phyloP scores from a whole-genome alignment of 768 basidiomycete genomes.

The Leccinellum luteum region DNA sequence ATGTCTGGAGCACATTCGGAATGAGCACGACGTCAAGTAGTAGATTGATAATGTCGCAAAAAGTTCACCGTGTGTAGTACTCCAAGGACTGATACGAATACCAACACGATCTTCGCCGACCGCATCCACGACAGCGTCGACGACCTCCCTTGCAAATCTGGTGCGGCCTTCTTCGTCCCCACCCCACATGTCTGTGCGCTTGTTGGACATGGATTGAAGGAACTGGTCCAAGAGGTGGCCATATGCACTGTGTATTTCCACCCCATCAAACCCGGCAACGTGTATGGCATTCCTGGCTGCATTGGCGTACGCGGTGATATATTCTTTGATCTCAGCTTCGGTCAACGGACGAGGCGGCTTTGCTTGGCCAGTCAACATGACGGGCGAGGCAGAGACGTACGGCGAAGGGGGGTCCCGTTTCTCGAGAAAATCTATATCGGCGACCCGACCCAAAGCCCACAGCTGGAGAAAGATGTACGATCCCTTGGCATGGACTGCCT shows the following conservation, averaged over 20 bases:
- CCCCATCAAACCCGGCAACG: constrained; percentile 45
- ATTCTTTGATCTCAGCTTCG: constrained; percentile 32
- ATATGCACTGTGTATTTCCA: constrained; percentile 44
- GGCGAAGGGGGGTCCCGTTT: constrained; percentile 29
- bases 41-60: neutral
- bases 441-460: constrained; percentile 57
- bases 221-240: constrained; percentile 60
- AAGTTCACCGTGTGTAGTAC: constrained; percentile 35
- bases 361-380: constrained; percentile 18
- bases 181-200: constrained; percentile 64
- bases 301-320: constrained; percentile 26
- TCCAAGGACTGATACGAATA: constrained; percentile 60
- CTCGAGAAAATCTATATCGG: constrained; percentile 32
- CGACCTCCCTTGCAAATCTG: constrained; percentile 54
- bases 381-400: constrained; percentile 35
- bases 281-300: constrained; percentile 36
- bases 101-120: constrained; percentile 55
- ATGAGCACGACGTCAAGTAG: neutral
- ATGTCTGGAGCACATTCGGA: constrained; percentile 36
- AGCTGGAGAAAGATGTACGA: constrained; percentile 48
- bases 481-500: constrained; percentile 53
- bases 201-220: constrained; percentile 53
- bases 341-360: constrained; percentile 19
- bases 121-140: constrained; percentile 47
- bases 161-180: constrained; percentile 61